Percentiles rank a stretch among this genome's conserved stretches.
Conservation (phyloP, 306 rosid genomes). For the Lathyrus aphaca region DNA sequence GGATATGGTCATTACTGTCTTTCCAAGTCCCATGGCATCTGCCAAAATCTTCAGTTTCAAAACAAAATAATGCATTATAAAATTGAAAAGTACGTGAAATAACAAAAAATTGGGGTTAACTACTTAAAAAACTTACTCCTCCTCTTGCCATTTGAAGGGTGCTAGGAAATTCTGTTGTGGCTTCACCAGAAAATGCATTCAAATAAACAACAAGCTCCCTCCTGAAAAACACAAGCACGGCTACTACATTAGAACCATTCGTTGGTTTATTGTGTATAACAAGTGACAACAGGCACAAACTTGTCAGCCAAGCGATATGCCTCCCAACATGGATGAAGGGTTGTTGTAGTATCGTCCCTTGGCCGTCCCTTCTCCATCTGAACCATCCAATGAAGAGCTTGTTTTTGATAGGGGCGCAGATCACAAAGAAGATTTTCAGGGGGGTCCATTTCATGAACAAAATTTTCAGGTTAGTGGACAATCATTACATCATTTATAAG, state of each 20-base stretch:
- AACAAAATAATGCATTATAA: slow-evolving; percentile 39
- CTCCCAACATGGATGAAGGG: slow-evolving; percentile 98
- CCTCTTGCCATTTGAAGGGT: slow-evolving; percentile 94
- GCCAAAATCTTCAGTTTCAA: slow-evolving; percentile 80
- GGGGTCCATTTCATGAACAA: slow-evolving; percentile 84
- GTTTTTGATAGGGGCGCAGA: slow-evolving; percentile 88
- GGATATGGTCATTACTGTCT: slow-evolving; percentile 94
- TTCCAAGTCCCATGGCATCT: slow-evolving; percentile 99
- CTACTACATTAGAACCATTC: slow-evolving; percentile 31
- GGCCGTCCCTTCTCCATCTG: slow-evolving; percentile 79
- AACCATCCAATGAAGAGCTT: slow-evolving; percentile 90
- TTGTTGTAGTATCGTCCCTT: slow-evolving; percentile 66
- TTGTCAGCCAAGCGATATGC: slow-evolving; percentile 79
- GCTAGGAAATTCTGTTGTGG: slow-evolving; percentile 88
- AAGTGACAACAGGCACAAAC: slow-evolving; percentile 46
- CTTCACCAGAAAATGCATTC: slow-evolving; percentile 95
- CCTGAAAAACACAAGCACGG: slow-evolving; percentile 51
- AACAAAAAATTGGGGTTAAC: slow-evolving; percentile 23
- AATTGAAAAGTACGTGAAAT: slow-evolving; percentile 19
- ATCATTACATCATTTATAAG: slow-evolving; percentile 35
- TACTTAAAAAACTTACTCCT: slow-evolving; percentile 69
- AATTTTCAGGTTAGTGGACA: slow-evolving; percentile 37
- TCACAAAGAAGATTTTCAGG: slow-evolving; percentile 77
- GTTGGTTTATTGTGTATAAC: slow-evolving; percentile 11
- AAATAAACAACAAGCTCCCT: slow-evolving; percentile 71